Conservation (phyloP, 495 filamentous ascomycete genomes). For the Amphirosellinia nigrospora region DNA sequence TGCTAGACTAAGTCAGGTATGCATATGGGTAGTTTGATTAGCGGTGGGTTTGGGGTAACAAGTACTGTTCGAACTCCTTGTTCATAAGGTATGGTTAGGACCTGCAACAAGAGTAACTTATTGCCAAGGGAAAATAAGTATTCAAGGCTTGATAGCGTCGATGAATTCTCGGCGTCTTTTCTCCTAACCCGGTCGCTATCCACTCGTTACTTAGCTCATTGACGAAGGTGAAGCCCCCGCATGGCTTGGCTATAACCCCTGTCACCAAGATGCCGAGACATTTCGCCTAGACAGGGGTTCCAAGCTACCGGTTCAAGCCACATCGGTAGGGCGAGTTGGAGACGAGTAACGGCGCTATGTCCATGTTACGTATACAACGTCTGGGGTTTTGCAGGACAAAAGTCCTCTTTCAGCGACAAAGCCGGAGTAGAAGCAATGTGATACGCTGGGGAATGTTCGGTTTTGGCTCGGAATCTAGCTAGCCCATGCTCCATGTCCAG, state of each 20-base stretch:
- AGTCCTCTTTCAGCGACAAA: not conserved
- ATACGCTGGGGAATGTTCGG: slow-evolving; percentile 14
- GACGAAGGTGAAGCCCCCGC: slow-evolving; percentile 2
- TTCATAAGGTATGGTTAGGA: not conserved
- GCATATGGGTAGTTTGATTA: not conserved
- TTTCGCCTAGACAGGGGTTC: not conserved
- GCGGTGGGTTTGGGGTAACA: not conserved
- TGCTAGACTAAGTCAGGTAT: not conserved
- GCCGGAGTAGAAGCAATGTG: not conserved
- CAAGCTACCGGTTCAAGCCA: slow-evolving; percentile 17
- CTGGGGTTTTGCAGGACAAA: not conserved
- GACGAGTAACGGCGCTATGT: not conserved
- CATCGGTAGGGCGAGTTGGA: not conserved
- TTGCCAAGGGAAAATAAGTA: not conserved
- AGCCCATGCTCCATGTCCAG: slow-evolving; percentile 2
- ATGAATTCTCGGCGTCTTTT: not conserved
- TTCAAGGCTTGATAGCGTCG: not conserved
- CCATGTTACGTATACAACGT: not conserved
- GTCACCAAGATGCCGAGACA: not conserved
- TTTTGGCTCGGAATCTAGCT: not conserved
- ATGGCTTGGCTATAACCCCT: not conserved
- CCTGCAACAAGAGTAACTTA: not conserved
- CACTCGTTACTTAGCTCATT: not conserved
- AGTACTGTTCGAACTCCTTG: not conserved
- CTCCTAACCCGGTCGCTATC: not conserved